Evolutionary conservation across 176 grass and related monocot genomes (phyloP).

Genomic region (Carex kokanica): DNA sequence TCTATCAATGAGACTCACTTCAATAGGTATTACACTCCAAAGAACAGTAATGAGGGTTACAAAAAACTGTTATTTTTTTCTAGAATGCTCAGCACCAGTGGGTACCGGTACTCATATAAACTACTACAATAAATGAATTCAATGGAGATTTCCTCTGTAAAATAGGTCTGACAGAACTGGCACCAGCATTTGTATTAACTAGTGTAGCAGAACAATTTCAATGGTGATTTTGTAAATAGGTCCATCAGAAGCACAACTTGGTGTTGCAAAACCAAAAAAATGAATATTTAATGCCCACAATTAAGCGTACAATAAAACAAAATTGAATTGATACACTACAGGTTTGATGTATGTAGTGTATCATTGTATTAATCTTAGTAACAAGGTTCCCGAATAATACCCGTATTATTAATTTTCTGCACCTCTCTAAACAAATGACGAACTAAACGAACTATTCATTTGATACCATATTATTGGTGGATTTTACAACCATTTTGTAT

Average conservation of each 20-base stretch:
- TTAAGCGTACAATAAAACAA: too few species aligned
- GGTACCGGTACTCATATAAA: not conserved
- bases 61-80: not conserved
- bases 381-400: too few species aligned
- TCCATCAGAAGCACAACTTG: too few species aligned
- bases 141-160: not conserved
- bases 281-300: too few species aligned
- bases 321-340: too few species aligned
- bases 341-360: too few species aligned
- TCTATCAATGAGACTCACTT: constrained; percentile 63
- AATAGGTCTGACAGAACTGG: not conserved
- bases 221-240: too few species aligned
- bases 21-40: constrained; percentile 36
- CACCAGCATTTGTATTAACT: too few species aligned
- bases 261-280: too few species aligned
- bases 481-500: not conserved
- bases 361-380: too few species aligned
- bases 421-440: not conserved
- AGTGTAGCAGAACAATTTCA: too few species aligned
- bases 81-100: not conserved
- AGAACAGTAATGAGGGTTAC: not conserved
- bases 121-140: not conserved
- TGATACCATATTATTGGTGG: not conserved
- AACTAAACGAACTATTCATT: not conserved
- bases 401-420: too few species aligned